A percentile compares a stretch with the other conserved stretches of the same genome.
Evolutionary conservation across 345 rosid genomes (phyloP).

Genomic region (Aquilaria sinensis): DNA sequence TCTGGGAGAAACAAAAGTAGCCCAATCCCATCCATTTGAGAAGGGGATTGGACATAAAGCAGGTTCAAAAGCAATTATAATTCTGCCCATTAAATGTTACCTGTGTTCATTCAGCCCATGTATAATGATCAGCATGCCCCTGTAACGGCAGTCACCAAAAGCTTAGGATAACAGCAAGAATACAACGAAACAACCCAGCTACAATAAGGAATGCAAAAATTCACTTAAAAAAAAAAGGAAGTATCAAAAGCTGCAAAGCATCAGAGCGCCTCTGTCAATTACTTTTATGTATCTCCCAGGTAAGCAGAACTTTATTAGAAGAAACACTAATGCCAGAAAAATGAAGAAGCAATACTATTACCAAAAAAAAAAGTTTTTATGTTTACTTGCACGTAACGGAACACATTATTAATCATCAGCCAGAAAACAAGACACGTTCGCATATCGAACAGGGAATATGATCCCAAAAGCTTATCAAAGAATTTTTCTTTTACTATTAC

Average conservation of each 20-base stretch:
- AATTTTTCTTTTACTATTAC: too few species aligned
- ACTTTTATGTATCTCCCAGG: not conserved
- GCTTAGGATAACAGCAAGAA: not conserved
- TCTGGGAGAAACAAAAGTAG: not conserved
- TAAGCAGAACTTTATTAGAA: not conserved
- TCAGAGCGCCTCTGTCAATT: constrained; percentile 1
- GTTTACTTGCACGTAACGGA: too few species aligned
- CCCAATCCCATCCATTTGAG: too few species aligned
- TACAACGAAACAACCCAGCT: not conserved
- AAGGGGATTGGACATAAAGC: not conserved
- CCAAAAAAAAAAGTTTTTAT: too few species aligned
- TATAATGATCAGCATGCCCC: constrained; percentile 82
- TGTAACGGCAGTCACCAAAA: constrained; percentile 22
- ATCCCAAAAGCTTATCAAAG: too few species aligned
- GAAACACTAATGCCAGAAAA: not conserved
- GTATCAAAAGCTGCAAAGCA: constrained; percentile 4
- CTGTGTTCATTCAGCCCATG: constrained; percentile 97
- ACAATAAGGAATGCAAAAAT: not conserved
- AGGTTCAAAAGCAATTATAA: not conserved
- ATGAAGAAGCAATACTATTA: too few species aligned
- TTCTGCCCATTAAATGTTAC: constrained; percentile 28
- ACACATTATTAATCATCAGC: too few species aligned
- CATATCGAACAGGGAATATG: too few species aligned
- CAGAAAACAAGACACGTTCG: too few species aligned
- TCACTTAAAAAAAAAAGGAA: not conserved